phyloP scores from a whole-genome alignment of 805 yeast species.

The Hanseniaspora jakobsenii region DNA sequence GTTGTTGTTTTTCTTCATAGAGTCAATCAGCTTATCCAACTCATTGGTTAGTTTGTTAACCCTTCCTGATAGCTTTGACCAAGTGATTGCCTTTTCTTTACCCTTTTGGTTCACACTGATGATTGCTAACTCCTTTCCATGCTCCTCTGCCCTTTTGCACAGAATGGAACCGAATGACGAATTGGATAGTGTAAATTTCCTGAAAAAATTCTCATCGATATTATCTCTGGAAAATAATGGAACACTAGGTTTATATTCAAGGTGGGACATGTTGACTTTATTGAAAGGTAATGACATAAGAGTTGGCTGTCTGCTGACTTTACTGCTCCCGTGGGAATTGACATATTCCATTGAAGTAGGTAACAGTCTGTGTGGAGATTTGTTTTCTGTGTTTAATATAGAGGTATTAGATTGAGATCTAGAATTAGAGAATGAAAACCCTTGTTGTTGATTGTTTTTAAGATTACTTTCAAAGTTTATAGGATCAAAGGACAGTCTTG shows the following conservation, averaged over 20 bases:
- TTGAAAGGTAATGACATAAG: conserved; percentile 21
- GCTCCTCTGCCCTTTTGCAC: conserved; percentile 56
- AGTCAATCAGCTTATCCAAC: conserved; percentile 16
- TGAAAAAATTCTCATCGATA: conserved; percentile 46
- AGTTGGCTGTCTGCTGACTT: conserved; percentile 3
- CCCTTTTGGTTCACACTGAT: conserved; percentile 65
- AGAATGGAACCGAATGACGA: conserved; percentile 62
- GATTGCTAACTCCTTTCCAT: conserved; percentile 59
- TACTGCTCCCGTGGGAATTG: not conserved
- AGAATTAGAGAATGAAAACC: too few species aligned
- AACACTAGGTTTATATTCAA: conserved; percentile 25
- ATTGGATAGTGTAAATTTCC: conserved; percentile 22
- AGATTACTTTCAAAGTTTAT: not conserved
- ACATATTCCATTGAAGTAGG: conserved; percentile 10
- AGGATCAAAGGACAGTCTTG: conserved; percentile 3
- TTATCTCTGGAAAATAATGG: conserved; percentile 34
- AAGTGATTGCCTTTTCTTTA: conserved; percentile 66
- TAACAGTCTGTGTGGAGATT: conserved; percentile 1
- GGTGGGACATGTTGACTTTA: conserved; percentile 26
- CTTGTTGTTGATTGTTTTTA: not conserved
- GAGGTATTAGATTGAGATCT: too few species aligned
- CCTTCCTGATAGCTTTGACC: conserved; percentile 77
- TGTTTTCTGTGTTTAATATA: too few species aligned
- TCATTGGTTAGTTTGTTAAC: conserved; percentile 74
- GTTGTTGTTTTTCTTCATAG: conserved; percentile 35